Conservation (phyloP, 2,329 filamentous ascomycete species). For the Emergomyces pasteurianus region DNA sequence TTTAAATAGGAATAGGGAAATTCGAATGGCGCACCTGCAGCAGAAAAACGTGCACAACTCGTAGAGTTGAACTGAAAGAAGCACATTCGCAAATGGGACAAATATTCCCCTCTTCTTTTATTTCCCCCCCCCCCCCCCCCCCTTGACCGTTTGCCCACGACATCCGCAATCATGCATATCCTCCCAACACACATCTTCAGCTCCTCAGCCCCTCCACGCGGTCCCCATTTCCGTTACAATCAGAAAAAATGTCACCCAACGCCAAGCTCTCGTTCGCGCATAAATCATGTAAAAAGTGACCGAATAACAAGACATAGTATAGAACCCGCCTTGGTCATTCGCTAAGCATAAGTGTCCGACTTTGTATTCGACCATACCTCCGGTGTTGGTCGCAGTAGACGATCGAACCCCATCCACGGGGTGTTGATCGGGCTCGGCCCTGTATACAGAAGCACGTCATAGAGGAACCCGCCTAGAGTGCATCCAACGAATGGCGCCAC, state of each 20-base stretch:
- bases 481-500: constrained; percentile 57
- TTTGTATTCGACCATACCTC: constrained; percentile 11
- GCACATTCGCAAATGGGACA: too few species aligned
- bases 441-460: constrained; percentile 57
- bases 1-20: background rate
- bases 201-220: background rate
- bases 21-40: background rate
- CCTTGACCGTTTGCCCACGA: too few species aligned
- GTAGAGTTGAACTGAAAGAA: too few species aligned
- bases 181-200: background rate
- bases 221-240: background rate
- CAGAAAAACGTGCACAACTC: too few species aligned
- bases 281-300: background rate
- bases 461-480: constrained; percentile 52
- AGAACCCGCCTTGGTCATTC: background rate
- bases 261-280: background rate
- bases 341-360: constrained; percentile 1
- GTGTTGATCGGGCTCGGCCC: constrained; percentile 60
- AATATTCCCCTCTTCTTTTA: too few species aligned
- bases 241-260: background rate
- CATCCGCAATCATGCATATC: too few species aligned
- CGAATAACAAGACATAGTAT: background rate
- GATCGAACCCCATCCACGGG: constrained; percentile 51
- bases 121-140: too few species aligned
- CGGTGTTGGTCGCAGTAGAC: constrained; percentile 28